A percentile compares a stretch with the other conserved stretches of the same genome.
Evolutionary conservation across 495 filamentous ascomycete species (phyloP).

Genomic region (Usnea hakonensis): DNA sequence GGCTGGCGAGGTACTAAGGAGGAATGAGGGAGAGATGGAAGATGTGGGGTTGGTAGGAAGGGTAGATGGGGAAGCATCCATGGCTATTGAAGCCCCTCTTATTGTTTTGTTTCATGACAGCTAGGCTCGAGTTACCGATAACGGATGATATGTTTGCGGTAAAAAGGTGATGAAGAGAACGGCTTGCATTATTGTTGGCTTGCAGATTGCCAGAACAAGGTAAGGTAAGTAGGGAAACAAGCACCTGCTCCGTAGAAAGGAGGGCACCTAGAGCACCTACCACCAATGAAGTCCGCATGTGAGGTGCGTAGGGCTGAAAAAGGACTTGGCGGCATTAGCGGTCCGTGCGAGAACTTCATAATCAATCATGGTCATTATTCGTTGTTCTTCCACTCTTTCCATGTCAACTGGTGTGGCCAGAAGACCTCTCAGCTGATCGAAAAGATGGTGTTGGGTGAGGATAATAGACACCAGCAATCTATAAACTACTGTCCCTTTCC

Average conservation of each 20-base stretch:
- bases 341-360: too few species aligned
- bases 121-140: conserved; percentile 9
- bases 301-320: background rate
- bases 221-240: too few species aligned
- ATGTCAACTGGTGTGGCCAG: too few species aligned
- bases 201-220: too few species aligned
- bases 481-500: background rate
- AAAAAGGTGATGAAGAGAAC: background rate
- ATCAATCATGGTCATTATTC: too few species aligned
- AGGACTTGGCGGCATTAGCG: too few species aligned
- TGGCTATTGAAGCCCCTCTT: conserved; percentile 10
- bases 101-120: conserved; percentile 8
- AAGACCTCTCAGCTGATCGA: too few species aligned
- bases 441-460: too few species aligned
- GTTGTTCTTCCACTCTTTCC: too few species aligned
- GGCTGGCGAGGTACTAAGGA: conserved; percentile 1
- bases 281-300: background rate
- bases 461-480: background rate
- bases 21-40: too few species aligned
- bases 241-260: too few species aligned
- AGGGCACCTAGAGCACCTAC: too few species aligned
- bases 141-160: conserved; percentile 2
- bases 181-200: conserved; percentile 6
- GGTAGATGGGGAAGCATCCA: conserved; percentile 15
- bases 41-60: background rate